Evolutionary conservation across 352 stramenopile genomes (phyloP).

Genomic region (Phytopythium delawarense): DNA sequence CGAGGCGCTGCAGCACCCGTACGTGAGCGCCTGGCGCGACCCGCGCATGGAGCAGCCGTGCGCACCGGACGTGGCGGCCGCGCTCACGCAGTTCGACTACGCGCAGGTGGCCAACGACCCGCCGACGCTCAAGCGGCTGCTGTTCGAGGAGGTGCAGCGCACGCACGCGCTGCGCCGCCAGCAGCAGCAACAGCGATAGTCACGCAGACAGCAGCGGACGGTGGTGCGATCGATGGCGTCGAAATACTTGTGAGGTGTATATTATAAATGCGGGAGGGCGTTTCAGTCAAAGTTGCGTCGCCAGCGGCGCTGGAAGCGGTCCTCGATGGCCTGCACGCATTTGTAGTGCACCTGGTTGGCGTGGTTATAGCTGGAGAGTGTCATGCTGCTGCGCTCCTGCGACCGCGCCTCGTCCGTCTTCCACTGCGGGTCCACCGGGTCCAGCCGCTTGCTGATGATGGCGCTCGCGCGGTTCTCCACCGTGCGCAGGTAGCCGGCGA

Average conservation of each 20-base stretch:
- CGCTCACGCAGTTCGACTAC: slow-evolving; percentile 73
- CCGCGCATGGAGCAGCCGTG: slow-evolving; percentile 55
- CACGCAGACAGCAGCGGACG: too few relatives aligned
- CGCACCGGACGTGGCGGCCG: slow-evolving; percentile 39
- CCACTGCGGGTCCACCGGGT: slow-evolving; percentile 60
- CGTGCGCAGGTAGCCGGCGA: slow-evolving; percentile 70
- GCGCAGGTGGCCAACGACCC: slow-evolving; percentile 59
- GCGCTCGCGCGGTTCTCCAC: slow-evolving; percentile 54
- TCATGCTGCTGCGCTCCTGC: slow-evolving; percentile 45
- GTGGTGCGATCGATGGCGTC: too few relatives aligned
- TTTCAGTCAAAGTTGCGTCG: slow-evolving; percentile 60
- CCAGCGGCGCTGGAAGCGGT: slow-evolving; percentile 54
- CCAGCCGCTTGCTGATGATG: slow-evolving; percentile 75
- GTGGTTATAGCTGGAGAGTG: slow-evolving; percentile 78
- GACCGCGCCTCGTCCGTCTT: slow-evolving; percentile 55
- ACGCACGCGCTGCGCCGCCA: slow-evolving; percentile 19
- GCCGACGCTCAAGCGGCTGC: slow-evolving; percentile 67
- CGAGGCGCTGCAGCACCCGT: slow-evolving; percentile 87
- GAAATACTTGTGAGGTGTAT: background rate
- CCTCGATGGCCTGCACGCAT: slow-evolving; percentile 72
- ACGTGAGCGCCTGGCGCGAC: slow-evolving; percentile 84
- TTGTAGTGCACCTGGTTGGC: slow-evolving; percentile 81
- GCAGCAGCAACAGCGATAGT: background rate
- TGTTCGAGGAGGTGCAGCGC: slow-evolving; percentile 85
- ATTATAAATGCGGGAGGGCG: background rate